A percentile compares a stretch with the other conserved stretches of the same genome.
These are phyloP conservation scores for Garcia nutans DNA, from an alignment of 345 rosid species.

Conservation along the genomic window DNA sequence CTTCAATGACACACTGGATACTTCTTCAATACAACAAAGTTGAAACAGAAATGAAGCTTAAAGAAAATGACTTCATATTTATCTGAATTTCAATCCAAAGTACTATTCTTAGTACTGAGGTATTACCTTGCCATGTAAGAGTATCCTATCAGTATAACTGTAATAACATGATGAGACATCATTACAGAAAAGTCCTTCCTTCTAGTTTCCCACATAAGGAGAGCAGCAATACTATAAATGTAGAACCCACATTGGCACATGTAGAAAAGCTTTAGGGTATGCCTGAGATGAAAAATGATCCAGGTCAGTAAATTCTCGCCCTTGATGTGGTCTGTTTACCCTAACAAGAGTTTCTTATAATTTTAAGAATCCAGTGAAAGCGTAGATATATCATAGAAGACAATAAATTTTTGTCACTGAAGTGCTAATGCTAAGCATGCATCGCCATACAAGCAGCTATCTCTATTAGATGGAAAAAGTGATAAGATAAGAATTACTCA, in stretches of 20 bases:
- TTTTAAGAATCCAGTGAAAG: not conserved
- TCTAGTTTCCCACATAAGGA: slow-evolving; percentile 90
- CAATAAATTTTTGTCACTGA: not conserved
- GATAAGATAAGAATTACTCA: slow-evolving; percentile 38
- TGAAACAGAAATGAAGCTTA: not conserved
- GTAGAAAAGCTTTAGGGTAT: slow-evolving; percentile 62
- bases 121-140: slow-evolving; percentile 76
- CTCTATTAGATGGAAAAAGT: not conserved
- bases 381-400: slow-evolving; percentile 5
- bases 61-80: not conserved
- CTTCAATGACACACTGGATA: not conserved
- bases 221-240: slow-evolving; percentile 75
- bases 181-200: slow-evolving; percentile 94
- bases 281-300: slow-evolving; percentile 44
- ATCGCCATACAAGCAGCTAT: not conserved
- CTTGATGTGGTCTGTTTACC: not conserved
- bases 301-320: slow-evolving; percentile 1
- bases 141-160: slow-evolving; percentile 70
- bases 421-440: slow-evolving; percentile 6
- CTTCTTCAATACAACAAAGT: not conserved
- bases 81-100: not conserved
- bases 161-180: slow-evolving; percentile 98
- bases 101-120: not conserved
- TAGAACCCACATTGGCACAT: slow-evolving; percentile 97
- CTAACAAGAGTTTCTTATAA: slow-evolving; percentile 6